Percentiles rank a stretch among this genome's conserved stretches.
phyloP scores from a whole-genome alignment of 73 alveolate genomes.

The Tetrahymena borealis region DNA sequence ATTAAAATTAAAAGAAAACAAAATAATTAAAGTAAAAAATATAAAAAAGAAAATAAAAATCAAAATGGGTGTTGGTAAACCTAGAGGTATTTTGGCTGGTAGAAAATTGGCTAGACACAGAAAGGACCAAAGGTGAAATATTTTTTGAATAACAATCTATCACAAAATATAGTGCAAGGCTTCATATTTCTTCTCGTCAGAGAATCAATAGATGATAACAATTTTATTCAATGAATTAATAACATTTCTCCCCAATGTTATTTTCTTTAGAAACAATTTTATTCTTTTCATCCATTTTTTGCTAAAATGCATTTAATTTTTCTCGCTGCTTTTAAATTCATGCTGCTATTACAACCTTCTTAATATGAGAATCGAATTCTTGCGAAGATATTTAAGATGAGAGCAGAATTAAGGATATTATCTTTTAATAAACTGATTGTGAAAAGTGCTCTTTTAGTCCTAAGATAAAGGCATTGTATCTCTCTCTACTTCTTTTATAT shows the following conservation, averaged over 20 bases:
- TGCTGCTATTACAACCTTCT: no score
- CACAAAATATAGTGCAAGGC: neutral
- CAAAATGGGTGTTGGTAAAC: constrained; percentile 43
- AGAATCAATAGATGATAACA: neutral
- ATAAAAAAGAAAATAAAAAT: constrained; percentile 15
- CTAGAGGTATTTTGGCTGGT: constrained; percentile 47
- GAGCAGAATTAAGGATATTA: no score
- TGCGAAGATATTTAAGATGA: no score
- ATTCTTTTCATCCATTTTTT: no score
- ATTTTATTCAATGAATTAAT: neutral
- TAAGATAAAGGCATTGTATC: no score
- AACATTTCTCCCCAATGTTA: neutral
- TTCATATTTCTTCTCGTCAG: neutral
- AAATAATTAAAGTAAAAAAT: neutral
- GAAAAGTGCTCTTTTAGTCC: no score
- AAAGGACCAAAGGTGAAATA: constrained; percentile 15
- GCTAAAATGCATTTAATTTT: no score
- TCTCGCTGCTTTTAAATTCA: no score
- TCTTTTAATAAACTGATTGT: no score
- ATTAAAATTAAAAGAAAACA: neutral
- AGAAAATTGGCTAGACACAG: constrained; percentile 43
- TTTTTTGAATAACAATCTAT: neutral
- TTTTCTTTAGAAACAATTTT: no score
- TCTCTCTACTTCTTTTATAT: no score
- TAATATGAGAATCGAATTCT: no score